Evolutionary conservation across 202 grass and related monocot genomes (phyloP).

Genomic region (Hordeum pubiflorum): DNA sequence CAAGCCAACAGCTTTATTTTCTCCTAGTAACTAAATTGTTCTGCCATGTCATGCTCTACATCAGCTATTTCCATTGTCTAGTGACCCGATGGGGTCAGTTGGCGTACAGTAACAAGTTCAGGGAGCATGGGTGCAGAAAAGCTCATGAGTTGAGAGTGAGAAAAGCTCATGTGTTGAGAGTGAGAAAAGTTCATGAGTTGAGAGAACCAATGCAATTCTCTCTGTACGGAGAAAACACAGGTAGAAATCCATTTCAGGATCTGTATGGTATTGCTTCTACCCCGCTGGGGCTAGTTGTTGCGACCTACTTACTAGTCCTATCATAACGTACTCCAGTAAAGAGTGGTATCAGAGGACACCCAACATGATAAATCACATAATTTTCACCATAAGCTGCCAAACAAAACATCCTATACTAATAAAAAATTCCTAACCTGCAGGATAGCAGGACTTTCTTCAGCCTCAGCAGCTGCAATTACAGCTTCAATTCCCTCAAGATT

Average conservation of each 20-base stretch:
- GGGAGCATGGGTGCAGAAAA: not conserved
- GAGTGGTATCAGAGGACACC: not conserved
- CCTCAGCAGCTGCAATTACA: slow-evolving; percentile 81
- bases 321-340: not conserved
- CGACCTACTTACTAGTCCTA: not conserved
- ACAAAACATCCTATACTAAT: slow-evolving; percentile 6
- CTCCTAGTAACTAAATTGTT: not conserved
- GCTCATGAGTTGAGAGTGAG: not conserved
- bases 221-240: not conserved
- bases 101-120: not conserved
- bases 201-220: not conserved
- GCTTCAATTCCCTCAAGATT: slow-evolving; percentile 94
- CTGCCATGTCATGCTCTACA: not conserved
- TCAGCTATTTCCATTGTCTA: not conserved
- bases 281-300: not conserved
- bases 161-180: not conserved
- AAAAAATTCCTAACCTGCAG: slow-evolving; percentile 57
- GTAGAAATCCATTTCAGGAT: not conserved
- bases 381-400: not conserved
- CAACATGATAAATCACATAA: not conserved
- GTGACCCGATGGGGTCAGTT: not conserved
- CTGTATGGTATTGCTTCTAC: not conserved
- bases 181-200: not conserved
- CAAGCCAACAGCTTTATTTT: not conserved
- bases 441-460: slow-evolving; percentile 84